Evolutionary conservation across 176 grass and related monocot genomes (phyloP), one percentile per base, ranked within the genome.

Genomic region (Cymbopogon citratus): DNA sequence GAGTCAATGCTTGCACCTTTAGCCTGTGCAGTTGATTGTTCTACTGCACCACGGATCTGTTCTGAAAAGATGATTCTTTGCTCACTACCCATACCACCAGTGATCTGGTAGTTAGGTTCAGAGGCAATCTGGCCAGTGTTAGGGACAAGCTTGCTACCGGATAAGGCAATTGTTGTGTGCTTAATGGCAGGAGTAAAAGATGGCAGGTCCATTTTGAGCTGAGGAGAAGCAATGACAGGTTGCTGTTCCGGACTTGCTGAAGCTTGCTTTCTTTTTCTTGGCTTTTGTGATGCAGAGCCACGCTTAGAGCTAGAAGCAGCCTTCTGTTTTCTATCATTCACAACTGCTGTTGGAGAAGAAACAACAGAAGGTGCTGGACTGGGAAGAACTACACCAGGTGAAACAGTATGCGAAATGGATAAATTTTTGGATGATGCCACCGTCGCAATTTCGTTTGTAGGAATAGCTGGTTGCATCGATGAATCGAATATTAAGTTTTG

Each of bases 251-350:
- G 74, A 41, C 80, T 79, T 80, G 61, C 65, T 87, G 91, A 87
- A 85, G 67, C 87, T 87, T 99, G 96, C 81, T 96, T 99, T 78
- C 97, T 90, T 92, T 99, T 99, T 77, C 97, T 96, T 73, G 97
- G 65, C 79, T 96, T 95, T 69, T 89, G 87, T 67, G 91, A 76
- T 79, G 69, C 29, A 78, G 85, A 26, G 77, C 75, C 87, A 80
- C 28, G 80, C 66, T 89, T 94, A 77, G 86, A 65, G 69, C 66
- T 79, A 83, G 95, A 90, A 88, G 69, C 67, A 21, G 39, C 45
- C 56, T 87, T 91, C 73, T 96, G 87, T 89, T 87, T 88, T 79
- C 84, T 64, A 29, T 90, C 93, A 52, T 62, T 67, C 68, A 75
- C 33, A 8, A 83, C 80, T 66, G 78, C 71, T 34, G 73, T 85